Evolutionary conservation across 2,329 filamentous ascomycete genomes (phyloP).

Genomic region (Salinomyces thailandicus): DNA sequence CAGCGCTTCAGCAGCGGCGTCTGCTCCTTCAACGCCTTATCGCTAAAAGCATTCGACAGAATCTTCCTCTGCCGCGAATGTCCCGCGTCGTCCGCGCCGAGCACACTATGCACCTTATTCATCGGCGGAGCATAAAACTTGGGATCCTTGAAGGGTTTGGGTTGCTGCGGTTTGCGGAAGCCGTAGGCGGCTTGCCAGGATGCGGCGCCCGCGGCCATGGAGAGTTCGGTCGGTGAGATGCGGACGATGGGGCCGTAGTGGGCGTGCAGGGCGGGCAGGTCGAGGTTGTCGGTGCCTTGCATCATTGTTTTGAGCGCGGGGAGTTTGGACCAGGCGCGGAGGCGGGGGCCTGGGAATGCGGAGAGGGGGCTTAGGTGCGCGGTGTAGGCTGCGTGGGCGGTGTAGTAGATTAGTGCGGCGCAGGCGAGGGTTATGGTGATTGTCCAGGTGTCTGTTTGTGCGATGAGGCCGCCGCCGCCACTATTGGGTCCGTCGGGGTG

Average conservation of each 20-base stretch:
- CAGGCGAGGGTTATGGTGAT: slow-evolving; percentile 2
- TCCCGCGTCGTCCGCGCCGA: slow-evolving; percentile 18
- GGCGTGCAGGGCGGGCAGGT: slow-evolving; percentile 20
- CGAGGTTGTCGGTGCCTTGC: slow-evolving; percentile 11
- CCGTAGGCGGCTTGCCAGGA: slow-evolving; percentile 22
- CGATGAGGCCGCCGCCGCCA: background rate
- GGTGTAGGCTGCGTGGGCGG: slow-evolving; percentile 24
- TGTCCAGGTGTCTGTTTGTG: background rate
- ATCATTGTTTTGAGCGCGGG: slow-evolving; percentile 11
- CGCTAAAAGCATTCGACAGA: slow-evolving; percentile 20
- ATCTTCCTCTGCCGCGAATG: slow-evolving; percentile 19
- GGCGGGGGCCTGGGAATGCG: slow-evolving; percentile 34
- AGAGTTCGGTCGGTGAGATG: slow-evolving; percentile 31
- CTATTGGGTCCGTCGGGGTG: background rate
- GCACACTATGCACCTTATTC: slow-evolving; percentile 14
- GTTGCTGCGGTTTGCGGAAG: slow-evolving; percentile 12
- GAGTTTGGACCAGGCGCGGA: slow-evolving; percentile 13
- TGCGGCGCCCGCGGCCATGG: slow-evolving; percentile 20
- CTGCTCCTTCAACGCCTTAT: slow-evolving; percentile 22
- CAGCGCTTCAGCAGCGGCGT: slow-evolving; percentile 23
- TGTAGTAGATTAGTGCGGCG: slow-evolving; percentile 10
- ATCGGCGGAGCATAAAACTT: slow-evolving; percentile 14
- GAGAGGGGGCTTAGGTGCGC: slow-evolving; percentile 35
- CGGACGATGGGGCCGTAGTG: slow-evolving; percentile 31
- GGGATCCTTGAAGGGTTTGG: slow-evolving; percentile 13